Conservation (phyloP, 1,284 basidiomycete genomes). For the Naganishia albida region DNA sequence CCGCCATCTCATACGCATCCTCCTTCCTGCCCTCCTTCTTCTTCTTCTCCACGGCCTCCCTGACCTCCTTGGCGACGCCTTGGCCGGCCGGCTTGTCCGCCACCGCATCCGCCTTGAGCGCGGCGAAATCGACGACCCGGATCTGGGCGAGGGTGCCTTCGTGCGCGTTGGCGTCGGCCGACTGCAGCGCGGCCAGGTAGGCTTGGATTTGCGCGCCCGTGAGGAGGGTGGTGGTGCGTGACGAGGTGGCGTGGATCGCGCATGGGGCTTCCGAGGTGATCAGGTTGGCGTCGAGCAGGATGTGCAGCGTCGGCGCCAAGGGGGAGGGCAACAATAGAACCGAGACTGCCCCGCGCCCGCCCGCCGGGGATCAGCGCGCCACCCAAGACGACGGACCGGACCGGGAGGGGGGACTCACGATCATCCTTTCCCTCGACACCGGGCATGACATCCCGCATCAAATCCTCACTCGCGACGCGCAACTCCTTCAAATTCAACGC, state of each 20-base stretch:
- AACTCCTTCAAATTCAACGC: conserved; percentile 86
- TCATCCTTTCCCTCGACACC: conserved; percentile 73
- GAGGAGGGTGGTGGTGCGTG: conserved; percentile 71
- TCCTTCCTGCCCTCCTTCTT: conserved; percentile 79
- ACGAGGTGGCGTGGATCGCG: conserved; percentile 74
- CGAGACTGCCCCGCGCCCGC: too few species aligned
- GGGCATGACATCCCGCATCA: conserved; percentile 79
- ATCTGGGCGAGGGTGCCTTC: conserved; percentile 52
- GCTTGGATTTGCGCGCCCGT: conserved; percentile 71
- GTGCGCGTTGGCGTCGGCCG: conserved; percentile 61
- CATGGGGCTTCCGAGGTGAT: conserved; percentile 61
- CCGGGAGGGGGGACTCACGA: conserved; percentile 58
- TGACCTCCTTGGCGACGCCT: conserved; percentile 40
- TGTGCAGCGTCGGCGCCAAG: conserved; percentile 73
- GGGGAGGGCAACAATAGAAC: conserved; percentile 69
- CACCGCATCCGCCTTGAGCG: conserved; percentile 60
- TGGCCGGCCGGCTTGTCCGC: conserved; percentile 49
- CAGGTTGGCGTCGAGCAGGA: conserved; percentile 77
- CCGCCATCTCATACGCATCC: conserved; percentile 84
- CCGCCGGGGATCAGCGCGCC: too few species aligned
- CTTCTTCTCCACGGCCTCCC: conserved; percentile 48
- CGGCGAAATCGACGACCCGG: conserved; percentile 67
- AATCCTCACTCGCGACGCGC: conserved; percentile 81
- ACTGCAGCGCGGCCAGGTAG: conserved; percentile 72
- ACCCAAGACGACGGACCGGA: not conserved